phyloP scores from a whole-genome alignment of 2,329 filamentous ascomycete species.

The Colletotrichum caudatum region DNA sequence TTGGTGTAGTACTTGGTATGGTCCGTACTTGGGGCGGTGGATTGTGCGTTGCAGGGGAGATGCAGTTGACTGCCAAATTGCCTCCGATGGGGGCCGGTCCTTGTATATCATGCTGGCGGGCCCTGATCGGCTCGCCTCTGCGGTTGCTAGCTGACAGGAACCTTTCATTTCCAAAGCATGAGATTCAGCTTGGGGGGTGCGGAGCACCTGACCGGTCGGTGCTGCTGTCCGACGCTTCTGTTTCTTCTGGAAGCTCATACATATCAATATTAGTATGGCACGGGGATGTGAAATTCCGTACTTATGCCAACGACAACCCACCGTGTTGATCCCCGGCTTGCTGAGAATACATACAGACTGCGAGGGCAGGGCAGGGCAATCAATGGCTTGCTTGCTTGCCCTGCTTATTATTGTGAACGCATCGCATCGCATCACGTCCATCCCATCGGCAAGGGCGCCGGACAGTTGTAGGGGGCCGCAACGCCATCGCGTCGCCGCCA shows the following conservation, averaged over 20 bases:
- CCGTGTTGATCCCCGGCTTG: conserved; percentile 9
- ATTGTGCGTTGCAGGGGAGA: conserved; percentile 25
- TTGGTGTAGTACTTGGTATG: too few relatives aligned
- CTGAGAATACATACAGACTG: not conserved
- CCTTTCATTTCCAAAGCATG: conserved; percentile 40
- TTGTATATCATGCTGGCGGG: conserved; percentile 34
- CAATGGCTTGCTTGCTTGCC: conserved; percentile 5
- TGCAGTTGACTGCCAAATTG: conserved; percentile 24
- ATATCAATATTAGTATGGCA: not conserved
- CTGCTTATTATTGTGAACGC: conserved; percentile 19
- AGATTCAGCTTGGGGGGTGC: conserved; percentile 20
- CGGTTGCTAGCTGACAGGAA: conserved; percentile 21
- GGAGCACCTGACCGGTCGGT: conserved; percentile 23
- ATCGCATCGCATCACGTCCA: conserved; percentile 22
- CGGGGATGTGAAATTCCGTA: not conserved
- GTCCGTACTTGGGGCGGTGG: not conserved
- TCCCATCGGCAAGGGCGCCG: conserved; percentile 37
- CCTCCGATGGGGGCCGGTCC: conserved; percentile 13
- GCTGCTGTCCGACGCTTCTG: not conserved
- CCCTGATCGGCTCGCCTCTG: conserved; percentile 1
- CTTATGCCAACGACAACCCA: not conserved
- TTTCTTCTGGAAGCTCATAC: conserved; percentile 1
- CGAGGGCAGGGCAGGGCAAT: conserved; percentile 25
- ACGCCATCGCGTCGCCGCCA: conserved; percentile 29
- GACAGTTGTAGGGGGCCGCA: conserved; percentile 36